Percentiles rank a stretch among this genome's conserved stretches.
These are phyloP conservation scores for Phallus indusiatus DNA, from an alignment of 768 basidiomycete species.

Conservation along the genomic window DNA sequence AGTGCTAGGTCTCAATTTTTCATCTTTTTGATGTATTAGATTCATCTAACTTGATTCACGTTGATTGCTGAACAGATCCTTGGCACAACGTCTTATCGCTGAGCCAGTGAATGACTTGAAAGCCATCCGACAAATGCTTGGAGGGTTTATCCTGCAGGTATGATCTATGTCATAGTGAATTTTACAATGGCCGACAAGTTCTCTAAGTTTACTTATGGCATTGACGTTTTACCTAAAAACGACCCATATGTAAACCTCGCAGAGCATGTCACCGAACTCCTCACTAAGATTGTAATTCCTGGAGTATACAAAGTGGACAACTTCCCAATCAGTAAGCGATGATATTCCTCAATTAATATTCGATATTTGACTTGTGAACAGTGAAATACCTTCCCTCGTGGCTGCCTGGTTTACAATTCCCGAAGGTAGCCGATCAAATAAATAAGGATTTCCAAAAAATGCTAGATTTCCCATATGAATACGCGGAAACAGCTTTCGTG, in stretches of 20 bases:
- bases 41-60: conserved; percentile 16
- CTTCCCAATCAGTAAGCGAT: neutral
- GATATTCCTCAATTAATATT: neutral
- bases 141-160: conserved; percentile 15
- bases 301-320: conserved; percentile 5
- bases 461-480: too few species aligned
- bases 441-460: too few species aligned
- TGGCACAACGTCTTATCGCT: too few species aligned
- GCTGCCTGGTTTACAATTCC: conserved; percentile 10
- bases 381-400: conserved; percentile 10
- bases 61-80: too few species aligned
- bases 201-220: conserved; percentile 9
- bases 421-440: neutral
- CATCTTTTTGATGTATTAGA: neutral
- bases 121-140: conserved; percentile 18
- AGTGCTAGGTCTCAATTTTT: neutral
- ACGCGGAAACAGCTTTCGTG: too few species aligned
- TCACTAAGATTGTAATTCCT: neutral
- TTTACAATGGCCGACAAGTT: neutral
- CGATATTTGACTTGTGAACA: neutral
- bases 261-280: neutral
- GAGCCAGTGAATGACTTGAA: conserved; percentile 22
- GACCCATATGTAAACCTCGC: conserved; percentile 7
- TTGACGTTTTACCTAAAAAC: conserved; percentile 5
- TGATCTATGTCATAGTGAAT: neutral